A percentile compares a stretch with the other conserved stretches of the same genome.
Evolutionary conservation across 306 rosid genomes (phyloP).

Genomic region (Sesbania bispinosa): DNA sequence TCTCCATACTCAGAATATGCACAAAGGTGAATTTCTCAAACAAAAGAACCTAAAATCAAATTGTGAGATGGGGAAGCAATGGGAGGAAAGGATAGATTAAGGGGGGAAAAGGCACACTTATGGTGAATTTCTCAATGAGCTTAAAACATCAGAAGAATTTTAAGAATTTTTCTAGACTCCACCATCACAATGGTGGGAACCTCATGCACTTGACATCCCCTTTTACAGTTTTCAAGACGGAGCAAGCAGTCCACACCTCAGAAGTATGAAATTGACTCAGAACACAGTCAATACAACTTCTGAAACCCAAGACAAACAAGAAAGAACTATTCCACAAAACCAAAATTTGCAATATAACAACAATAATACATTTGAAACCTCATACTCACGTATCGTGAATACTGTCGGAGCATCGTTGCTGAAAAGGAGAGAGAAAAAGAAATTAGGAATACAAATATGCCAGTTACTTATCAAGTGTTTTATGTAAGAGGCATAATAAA

Average conservation of each 20-base stretch:
- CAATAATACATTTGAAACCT: not conserved
- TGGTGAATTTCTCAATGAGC: not conserved
- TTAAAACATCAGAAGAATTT: slow-evolving; percentile 8
- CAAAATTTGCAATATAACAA: not conserved
- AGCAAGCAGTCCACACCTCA: not conserved
- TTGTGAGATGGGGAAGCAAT: not conserved
- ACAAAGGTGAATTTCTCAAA: too few species aligned
- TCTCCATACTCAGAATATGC: not conserved
- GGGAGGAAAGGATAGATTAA: not conserved
- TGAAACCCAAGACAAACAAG: not conserved
- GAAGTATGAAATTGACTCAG: not conserved
- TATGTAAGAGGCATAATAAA: not conserved
- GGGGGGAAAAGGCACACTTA: not conserved
- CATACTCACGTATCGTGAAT: slow-evolving; percentile 94
- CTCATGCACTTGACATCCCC: too few species aligned
- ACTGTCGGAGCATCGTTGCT: slow-evolving; percentile 61
- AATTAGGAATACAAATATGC: not conserved
- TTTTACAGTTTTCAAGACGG: not conserved
- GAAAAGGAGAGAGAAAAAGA: slow-evolving; percentile 27
- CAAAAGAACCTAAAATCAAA: not conserved
- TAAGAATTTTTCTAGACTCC: not conserved
- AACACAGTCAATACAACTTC: not conserved
- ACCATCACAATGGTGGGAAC: too few species aligned
- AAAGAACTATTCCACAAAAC: not conserved
- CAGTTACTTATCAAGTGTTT: slow-evolving; percentile 4